Percentiles rank a stretch among this genome's conserved stretches.
Evolutionary conservation across 352 stramenopile species (phyloP).

Genomic region (Phytophthora sojae): DNA sequence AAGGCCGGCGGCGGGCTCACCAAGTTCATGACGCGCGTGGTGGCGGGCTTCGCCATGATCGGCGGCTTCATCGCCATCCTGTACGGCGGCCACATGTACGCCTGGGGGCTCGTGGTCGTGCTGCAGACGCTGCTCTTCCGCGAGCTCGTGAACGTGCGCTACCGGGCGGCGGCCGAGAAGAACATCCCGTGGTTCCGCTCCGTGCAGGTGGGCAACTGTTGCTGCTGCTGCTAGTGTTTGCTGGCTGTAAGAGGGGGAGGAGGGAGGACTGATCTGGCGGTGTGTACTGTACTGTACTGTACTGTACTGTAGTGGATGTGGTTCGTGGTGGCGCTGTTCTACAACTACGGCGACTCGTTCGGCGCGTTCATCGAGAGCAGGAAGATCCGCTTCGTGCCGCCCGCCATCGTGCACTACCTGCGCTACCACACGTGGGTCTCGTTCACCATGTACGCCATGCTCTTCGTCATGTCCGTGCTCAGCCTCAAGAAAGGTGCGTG

Average conservation of each 20-base stretch:
- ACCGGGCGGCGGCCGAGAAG: constrained; percentile 94
- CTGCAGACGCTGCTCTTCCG: constrained; percentile 93
- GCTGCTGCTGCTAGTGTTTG: background rate
- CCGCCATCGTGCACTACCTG: constrained; percentile 87
- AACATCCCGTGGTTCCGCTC: constrained; percentile 98
- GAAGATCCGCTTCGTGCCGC: constrained; percentile 83
- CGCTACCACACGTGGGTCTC: constrained; percentile 93
- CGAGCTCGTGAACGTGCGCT: constrained; percentile 99
- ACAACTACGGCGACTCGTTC: constrained; percentile 94
- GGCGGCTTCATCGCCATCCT: constrained; percentile 72
- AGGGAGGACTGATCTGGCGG: background rate
- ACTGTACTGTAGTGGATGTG: constrained; percentile 94
- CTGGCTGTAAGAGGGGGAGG: background rate
- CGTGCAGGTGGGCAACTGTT: constrained; percentile 65
- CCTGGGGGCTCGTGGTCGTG: constrained; percentile 85
- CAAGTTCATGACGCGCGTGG: constrained; percentile 80
- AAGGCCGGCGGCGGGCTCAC: constrained; percentile 41
- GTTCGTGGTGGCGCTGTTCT: constrained; percentile 97
- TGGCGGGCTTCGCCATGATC: constrained; percentile 84
- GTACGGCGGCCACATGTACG: constrained; percentile 86
- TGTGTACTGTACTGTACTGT: background rate
- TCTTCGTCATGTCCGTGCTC: constrained; percentile 97
- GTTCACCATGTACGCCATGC: constrained; percentile 94
- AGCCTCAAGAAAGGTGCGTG: constrained; percentile 91
- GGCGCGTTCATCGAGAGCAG: constrained; percentile 87